Evolutionary conservation across 2,329 filamentous ascomycete genomes (phyloP).

Genomic region (Fusarium sp.): DNA sequence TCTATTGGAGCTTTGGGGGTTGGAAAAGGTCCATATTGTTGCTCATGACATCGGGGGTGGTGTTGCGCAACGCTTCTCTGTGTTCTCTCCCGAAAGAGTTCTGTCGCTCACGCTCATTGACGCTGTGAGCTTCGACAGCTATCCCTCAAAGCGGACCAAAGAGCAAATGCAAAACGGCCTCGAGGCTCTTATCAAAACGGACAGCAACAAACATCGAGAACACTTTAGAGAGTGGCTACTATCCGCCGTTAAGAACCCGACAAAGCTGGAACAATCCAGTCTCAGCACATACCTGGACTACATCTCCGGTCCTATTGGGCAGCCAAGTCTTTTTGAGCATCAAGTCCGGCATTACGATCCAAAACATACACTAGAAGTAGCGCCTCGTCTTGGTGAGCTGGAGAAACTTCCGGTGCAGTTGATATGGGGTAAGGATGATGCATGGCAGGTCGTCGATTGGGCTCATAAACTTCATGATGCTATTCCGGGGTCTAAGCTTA

Average conservation of each 20-base stretch:
- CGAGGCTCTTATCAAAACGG: slow-evolving; percentile 47
- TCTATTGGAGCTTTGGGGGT: slow-evolving; percentile 49
- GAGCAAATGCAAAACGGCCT: slow-evolving; percentile 52
- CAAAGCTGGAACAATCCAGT: slow-evolving; percentile 37
- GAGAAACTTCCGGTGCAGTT: slow-evolving; percentile 48
- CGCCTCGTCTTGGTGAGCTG: slow-evolving; percentile 44
- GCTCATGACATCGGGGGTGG: slow-evolving; percentile 54
- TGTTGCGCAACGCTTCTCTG: slow-evolving; percentile 50
- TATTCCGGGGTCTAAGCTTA: slow-evolving; percentile 51
- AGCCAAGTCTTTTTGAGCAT: slow-evolving; percentile 54
- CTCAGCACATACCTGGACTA: slow-evolving; percentile 51
- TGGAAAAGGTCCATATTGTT: slow-evolving; percentile 48
- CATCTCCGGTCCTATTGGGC: slow-evolving; percentile 53
- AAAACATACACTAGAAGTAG: slow-evolving; percentile 54
- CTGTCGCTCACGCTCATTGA: slow-evolving; percentile 52
- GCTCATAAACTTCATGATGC: slow-evolving; percentile 50
- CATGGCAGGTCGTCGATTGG: slow-evolving; percentile 54
- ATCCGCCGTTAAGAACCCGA: slow-evolving; percentile 40
- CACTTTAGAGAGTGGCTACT: slow-evolving; percentile 52
- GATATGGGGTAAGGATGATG: slow-evolving; percentile 53
- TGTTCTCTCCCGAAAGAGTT: slow-evolving; percentile 45
- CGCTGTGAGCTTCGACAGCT: slow-evolving; percentile 54
- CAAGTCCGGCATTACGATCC: slow-evolving; percentile 54
- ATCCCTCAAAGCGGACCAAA: slow-evolving; percentile 52
- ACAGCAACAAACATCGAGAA: slow-evolving; percentile 38